phyloP scores from a whole-genome alignment of 164 flowering plant species.

The Cinnamomum chago region DNA sequence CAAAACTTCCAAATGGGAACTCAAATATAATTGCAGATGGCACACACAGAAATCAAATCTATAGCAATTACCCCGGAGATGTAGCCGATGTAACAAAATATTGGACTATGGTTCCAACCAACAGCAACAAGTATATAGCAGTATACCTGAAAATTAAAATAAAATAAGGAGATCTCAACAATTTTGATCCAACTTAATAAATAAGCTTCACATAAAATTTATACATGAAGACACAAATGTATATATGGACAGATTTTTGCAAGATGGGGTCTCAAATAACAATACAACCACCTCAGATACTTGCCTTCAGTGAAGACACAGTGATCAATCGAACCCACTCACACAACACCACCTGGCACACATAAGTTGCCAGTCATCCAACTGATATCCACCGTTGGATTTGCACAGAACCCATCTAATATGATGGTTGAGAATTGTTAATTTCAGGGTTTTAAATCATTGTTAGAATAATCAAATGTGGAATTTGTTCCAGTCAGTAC shows the following conservation, averaged over 20 bases:
- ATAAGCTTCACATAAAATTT: background rate
- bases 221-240: no score
- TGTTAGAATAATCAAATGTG: no score
- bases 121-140: slow-evolving; percentile 52
- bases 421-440: no score
- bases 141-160: slow-evolving; percentile 57
- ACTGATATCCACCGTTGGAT: no score
- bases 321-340: no score
- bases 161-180: background rate
- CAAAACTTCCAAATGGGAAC: background rate
- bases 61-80: slow-evolving; percentile 78
- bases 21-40: background rate
- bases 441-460: no score
- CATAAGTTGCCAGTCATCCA: no score
- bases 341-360: no score
- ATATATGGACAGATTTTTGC: background rate
- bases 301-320: no score
- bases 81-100: slow-evolving; percentile 80
- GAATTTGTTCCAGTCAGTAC: background rate
- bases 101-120: slow-evolving; percentile 64
- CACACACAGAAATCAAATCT: background rate
- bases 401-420: no score
- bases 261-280: no score
- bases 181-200: background rate
- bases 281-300: no score